Conservation (phyloP, 306 rosid species). For the Myrica gale region DNA sequence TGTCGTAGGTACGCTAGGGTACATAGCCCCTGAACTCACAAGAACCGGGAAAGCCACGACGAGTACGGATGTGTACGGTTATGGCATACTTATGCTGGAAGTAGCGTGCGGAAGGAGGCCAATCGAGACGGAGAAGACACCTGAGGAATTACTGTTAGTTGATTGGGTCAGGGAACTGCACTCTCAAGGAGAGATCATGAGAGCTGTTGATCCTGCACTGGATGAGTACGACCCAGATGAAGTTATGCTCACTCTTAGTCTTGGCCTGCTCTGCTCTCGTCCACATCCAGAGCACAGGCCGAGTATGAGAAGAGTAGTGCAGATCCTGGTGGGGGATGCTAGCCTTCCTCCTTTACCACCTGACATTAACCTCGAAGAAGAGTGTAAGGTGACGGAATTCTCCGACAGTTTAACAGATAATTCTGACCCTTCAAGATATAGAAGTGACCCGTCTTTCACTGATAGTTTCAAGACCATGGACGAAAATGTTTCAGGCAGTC, state of each 20-base stretch:
- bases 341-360: conserved; percentile 22
- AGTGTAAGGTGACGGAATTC: conserved; percentile 12
- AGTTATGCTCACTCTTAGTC: conserved; percentile 32
- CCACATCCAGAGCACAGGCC: conserved; percentile 32
- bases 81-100: too few relatives aligned
- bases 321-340: conserved; percentile 28
- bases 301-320: conserved; percentile 36
- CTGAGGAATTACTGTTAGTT: too few relatives aligned
- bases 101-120: too few relatives aligned
- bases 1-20: too few relatives aligned
- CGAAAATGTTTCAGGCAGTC: too few relatives aligned
- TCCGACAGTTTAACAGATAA: background rate
- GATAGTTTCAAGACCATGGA: too few relatives aligned
- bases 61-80: too few relatives aligned
- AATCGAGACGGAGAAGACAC: too few relatives aligned
- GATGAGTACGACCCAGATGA: conserved; percentile 21
- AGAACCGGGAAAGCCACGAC: too few relatives aligned
- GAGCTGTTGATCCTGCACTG: conserved; percentile 26
- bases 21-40: too few relatives aligned
- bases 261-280: conserved; percentile 40
- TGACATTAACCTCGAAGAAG: conserved; percentile 20
- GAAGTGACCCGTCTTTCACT: too few relatives aligned
- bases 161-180: conserved; percentile 7
- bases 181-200: conserved; percentile 13
- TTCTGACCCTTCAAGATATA: too few relatives aligned